A percentile compares a stretch with the other conserved stretches of the same genome.
Evolutionary conservation across 306 rosid species (phyloP).

Genomic region (Vachellia pachyceras): DNA sequence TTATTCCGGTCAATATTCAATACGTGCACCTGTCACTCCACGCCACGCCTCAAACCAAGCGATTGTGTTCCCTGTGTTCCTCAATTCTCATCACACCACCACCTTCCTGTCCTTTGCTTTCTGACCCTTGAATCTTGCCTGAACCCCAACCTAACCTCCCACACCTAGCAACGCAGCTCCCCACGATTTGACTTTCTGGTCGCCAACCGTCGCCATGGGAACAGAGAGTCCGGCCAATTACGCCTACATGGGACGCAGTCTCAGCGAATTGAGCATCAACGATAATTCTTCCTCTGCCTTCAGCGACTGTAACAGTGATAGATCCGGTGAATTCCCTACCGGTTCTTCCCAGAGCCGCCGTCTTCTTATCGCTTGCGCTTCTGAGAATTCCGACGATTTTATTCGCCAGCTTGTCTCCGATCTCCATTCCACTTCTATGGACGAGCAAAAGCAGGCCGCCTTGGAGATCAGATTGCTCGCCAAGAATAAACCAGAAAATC

Average conservation of each 20-base stretch:
- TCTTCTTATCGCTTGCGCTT: conserved; percentile 64
- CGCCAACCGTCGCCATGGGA: conserved; percentile 50
- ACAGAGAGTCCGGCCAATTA: conserved; percentile 48
- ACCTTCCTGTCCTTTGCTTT: neutral
- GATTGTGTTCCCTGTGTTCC: conserved; percentile 19
- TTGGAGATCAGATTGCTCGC: conserved; percentile 93
- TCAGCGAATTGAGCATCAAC: conserved; percentile 60
- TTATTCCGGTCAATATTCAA: conserved; percentile 24
- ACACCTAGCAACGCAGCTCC: neutral
- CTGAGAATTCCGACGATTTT: conserved; percentile 84
- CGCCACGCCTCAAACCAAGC: conserved; percentile 15
- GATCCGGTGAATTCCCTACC: conserved; percentile 88
- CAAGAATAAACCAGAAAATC: conserved; percentile 83
- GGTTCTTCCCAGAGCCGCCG: conserved; percentile 68
- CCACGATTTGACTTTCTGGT: neutral
- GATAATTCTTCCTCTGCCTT: conserved; percentile 80
- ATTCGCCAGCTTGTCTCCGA: conserved; percentile 74
- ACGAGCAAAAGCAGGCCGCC: conserved; percentile 92
- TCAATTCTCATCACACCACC: neutral
- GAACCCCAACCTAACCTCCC: neutral
- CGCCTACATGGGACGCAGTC: conserved; percentile 59
- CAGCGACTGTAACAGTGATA: conserved; percentile 94
- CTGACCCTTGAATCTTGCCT: neutral
- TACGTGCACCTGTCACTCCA: conserved; percentile 63
- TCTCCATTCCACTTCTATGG: conserved; percentile 71